Percentiles rank a stretch among this genome's conserved stretches.
Conservation (phyloP, 192 early-diverging fungal species). For the Linnemannia hyalina region DNA sequence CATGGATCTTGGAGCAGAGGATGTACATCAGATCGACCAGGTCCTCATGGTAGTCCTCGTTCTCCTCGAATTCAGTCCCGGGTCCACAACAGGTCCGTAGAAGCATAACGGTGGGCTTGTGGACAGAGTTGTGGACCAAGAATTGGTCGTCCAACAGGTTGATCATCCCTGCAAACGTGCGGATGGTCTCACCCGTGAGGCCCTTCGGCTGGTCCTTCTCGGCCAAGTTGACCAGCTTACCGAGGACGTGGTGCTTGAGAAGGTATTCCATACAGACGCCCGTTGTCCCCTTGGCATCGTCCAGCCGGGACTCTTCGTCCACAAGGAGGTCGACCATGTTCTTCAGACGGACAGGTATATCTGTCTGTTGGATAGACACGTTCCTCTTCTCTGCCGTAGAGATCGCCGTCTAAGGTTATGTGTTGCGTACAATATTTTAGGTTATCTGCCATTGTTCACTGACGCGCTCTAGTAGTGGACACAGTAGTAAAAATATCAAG, state of each 20-base stretch:
- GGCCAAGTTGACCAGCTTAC: slow-evolving; percentile 77
- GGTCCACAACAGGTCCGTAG: slow-evolving; percentile 75
- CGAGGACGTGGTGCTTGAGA: slow-evolving; percentile 84
- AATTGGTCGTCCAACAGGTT: slow-evolving; percentile 90
- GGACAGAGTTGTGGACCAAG: slow-evolving; percentile 90
- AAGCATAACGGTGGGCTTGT: slow-evolving; percentile 84
- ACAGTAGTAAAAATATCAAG: not conserved
- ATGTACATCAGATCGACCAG: slow-evolving; percentile 81
- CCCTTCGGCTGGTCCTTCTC: slow-evolving; percentile 83
- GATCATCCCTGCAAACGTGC: slow-evolving; percentile 84
- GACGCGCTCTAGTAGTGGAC: not conserved
- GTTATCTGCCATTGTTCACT: not conserved
- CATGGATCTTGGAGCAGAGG: slow-evolving; percentile 85
- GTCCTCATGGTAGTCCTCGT: slow-evolving; percentile 70
- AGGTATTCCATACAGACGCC: slow-evolving; percentile 94
- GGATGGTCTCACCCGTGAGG: slow-evolving; percentile 82
- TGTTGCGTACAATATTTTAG: not conserved
- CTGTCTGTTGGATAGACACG: slow-evolving; percentile 76
- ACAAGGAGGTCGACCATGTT: slow-evolving; percentile 90
- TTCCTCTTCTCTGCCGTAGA: slow-evolving; percentile 51
- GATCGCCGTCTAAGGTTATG: slow-evolving; percentile 12
- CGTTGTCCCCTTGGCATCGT: slow-evolving; percentile 73
- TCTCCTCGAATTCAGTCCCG: slow-evolving; percentile 61
- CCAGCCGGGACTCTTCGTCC: slow-evolving; percentile 84
- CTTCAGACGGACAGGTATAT: slow-evolving; percentile 79